Conservation (phyloP, 106 monocot species). For the Vanilla planifolia region DNA sequence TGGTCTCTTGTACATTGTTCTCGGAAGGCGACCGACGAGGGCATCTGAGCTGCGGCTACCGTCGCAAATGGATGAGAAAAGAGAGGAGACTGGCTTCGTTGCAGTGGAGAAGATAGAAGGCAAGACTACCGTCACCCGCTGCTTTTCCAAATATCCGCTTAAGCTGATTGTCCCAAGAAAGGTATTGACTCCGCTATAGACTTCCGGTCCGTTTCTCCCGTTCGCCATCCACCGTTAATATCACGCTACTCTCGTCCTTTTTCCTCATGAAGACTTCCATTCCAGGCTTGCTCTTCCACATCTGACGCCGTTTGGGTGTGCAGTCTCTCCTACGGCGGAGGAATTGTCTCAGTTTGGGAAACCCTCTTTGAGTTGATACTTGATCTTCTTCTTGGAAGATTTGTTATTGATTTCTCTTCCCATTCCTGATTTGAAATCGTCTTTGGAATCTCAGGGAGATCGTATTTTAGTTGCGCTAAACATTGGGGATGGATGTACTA, state of each 20-base stretch:
- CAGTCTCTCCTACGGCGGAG: conserved; percentile 91
- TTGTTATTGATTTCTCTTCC: conserved; percentile 4
- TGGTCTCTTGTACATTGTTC: no score
- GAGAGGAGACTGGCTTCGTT: conserved; percentile 39
- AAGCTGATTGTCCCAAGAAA: conserved; percentile 86
- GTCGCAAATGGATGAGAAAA: no score
- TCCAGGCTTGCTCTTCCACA: conserved; percentile 49
- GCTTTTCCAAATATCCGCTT: conserved; percentile 93
- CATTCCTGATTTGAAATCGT: neutral
- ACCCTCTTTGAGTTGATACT: neutral
- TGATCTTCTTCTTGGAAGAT: neutral
- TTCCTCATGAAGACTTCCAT: neutral
- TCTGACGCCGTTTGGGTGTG: conserved; percentile 84
- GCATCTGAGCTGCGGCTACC: no score
- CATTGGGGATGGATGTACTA: conserved; percentile 73
- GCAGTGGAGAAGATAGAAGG: conserved; percentile 68
- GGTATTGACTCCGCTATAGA: conserved; percentile 22
- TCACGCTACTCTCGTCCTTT: neutral
- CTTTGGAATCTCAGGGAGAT: conserved; percentile 57
- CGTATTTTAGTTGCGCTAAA: conserved; percentile 31
- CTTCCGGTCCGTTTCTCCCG: neutral
- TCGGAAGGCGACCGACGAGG: no score
- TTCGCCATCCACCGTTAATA: neutral
- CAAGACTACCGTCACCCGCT: conserved; percentile 72
- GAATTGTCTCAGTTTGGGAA: conserved; percentile 74